Base-by-base conservation (phyloP, 2,329 filamentous ascomycete species). In the Fusarium nygamai region DNA sequence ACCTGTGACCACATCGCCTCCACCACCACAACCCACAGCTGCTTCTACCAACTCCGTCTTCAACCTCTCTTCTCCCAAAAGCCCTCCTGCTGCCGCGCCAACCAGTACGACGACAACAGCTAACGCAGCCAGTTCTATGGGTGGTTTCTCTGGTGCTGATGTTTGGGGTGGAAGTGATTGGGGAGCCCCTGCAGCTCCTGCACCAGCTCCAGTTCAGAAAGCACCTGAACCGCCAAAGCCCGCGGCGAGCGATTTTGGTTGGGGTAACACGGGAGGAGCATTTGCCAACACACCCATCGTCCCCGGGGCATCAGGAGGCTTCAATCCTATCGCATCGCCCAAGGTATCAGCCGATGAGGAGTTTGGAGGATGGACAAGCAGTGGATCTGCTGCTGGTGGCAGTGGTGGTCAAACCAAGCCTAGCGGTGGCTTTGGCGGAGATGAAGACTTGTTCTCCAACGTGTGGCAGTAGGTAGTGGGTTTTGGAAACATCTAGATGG, bases 351-450 rank as follows among this genome's bases (percentile, higher is more conserved):
- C 94, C 1, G 96, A 98, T 78, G 96, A 98, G 82, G 96, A 98
- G 80, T 98, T 98, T 85, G 96, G 96, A 27, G 95, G 96, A 19
- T 98, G 96, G 96, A 91, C 94, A 54, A 97, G 94, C 87, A 85
- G 92, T 89, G 77, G 86, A 43, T 84, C 86, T 14, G 80, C 83
- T 2, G 80, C 83, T 38, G 79, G 85, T 27, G 81, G 81, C 48
- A 82, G 81, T 56, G 80, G 80, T 51, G 81, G 81, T 53, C 82
- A 82, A 31, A 80, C 83, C 20, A 83, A 93, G 83, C 85, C 91
- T 39, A 84, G 88, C 33, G 84, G 87, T 29, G 89, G 89, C 20
- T 90, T 92, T 75, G 91, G 89, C 27, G 90, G 88, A 61, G 91
- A 90, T 62, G 96, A 98, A 75, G 96, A 98, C 84, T 82, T 98